Evolutionary conservation across 352 stramenopile species (phyloP).

Genomic region (Pythium aquatile): DNA sequence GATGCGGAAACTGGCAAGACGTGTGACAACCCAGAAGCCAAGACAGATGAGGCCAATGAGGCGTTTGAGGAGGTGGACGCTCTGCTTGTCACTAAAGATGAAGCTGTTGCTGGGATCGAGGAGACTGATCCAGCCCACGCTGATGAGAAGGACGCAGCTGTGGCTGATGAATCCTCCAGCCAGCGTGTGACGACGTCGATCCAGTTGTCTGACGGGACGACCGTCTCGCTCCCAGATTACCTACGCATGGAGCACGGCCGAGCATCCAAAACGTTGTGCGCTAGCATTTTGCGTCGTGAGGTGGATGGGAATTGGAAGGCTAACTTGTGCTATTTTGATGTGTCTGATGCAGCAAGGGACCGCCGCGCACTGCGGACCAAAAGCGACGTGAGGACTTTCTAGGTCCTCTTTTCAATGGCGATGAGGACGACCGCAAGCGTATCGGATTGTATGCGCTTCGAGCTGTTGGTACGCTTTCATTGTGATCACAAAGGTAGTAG

Average conservation of each 20-base stretch:
- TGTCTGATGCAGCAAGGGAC: constrained; percentile 30
- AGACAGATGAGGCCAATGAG: neutral
- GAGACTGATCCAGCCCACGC: constrained; percentile 29
- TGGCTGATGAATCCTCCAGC: constrained; percentile 36
- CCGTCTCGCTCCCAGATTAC: constrained; percentile 58
- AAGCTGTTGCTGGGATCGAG: constrained; percentile 25
- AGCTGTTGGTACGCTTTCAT: constrained; percentile 33
- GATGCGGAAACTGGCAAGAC: constrained; percentile 13
- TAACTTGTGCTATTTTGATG: neutral
- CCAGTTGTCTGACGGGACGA: constrained; percentile 58
- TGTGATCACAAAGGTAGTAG: neutral
- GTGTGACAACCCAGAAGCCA: constrained; percentile 11
- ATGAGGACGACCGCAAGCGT: constrained; percentile 46
- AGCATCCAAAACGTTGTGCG: constrained; percentile 49
- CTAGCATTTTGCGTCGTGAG: neutral
- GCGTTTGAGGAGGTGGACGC: constrained; percentile 23
- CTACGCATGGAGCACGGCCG: constrained; percentile 44
- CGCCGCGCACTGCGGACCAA: constrained; percentile 38
- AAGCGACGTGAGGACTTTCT: constrained; percentile 64
- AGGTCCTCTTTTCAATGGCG: constrained; percentile 62
- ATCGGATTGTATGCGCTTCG: constrained; percentile 56
- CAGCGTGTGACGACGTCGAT: constrained; percentile 45
- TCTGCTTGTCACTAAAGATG: neutral
- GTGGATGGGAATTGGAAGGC: neutral
- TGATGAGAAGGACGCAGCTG: constrained; percentile 21